phyloP scores from a whole-genome alignment of 208 protist species.

The Porcisia hertigi region DNA sequence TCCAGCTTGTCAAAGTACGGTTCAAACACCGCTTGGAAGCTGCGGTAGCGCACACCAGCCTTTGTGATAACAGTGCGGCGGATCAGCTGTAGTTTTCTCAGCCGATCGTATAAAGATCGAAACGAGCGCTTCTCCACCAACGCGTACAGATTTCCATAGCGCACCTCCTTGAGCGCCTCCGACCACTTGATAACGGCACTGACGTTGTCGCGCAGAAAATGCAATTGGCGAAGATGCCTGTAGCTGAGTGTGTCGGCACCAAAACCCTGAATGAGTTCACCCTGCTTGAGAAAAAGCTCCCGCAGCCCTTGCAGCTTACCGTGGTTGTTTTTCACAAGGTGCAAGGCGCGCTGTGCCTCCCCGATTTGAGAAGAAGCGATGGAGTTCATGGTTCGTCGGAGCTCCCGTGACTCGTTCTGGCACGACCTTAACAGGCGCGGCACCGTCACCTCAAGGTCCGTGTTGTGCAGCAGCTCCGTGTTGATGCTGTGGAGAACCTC shows the following conservation, averaged over 20 bases:
- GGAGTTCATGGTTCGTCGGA: conserved; percentile 75
- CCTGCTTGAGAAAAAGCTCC: conserved; percentile 72
- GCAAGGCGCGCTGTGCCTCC: conserved; percentile 73
- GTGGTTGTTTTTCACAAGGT: conserved; percentile 66
- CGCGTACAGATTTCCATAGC: conserved; percentile 66
- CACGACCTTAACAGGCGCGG: conserved; percentile 78
- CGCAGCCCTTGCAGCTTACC: conserved; percentile 69
- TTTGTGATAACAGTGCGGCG: conserved; percentile 71
- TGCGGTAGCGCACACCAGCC: conserved; percentile 53
- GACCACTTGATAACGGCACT: conserved; percentile 82
- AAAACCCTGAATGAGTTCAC: conserved; percentile 72
- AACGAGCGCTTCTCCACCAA: conserved; percentile 70
- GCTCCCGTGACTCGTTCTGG: conserved; percentile 70
- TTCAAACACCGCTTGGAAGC: conserved; percentile 76
- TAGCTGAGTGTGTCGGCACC: conserved; percentile 69
- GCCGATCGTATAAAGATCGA: conserved; percentile 57
- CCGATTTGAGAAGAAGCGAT: conserved; percentile 82
- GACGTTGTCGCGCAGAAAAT: conserved; percentile 83
- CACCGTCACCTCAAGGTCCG: conserved; percentile 76
- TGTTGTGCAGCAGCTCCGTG: conserved; percentile 71
- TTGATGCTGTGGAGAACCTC: conserved; percentile 77
- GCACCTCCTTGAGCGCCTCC: conserved; percentile 79
- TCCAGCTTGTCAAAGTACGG: conserved; percentile 91
- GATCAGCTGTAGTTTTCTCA: conserved; percentile 72
- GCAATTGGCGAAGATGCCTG: conserved; percentile 70